Evolutionary conservation across 192 early-diverging fungal species (phyloP).

Genomic region (Gigaspora rosea): DNA sequence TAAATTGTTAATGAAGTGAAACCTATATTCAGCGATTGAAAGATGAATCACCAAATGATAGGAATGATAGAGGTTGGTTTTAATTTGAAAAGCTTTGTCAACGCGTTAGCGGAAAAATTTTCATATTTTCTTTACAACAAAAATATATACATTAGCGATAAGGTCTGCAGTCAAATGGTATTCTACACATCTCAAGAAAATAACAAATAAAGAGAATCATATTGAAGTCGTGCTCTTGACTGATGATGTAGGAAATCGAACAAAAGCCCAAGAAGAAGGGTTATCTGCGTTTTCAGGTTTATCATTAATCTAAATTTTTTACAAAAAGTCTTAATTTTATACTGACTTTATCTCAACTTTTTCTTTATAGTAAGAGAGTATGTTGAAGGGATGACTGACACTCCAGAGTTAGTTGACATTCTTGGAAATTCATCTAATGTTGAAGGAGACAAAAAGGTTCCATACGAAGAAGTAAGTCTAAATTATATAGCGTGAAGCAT

Average conservation of each 20-base stretch:
- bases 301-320: neutral
- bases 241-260: slow-evolving; percentile 87
- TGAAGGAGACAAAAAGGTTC: slow-evolving; percentile 53
- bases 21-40: slow-evolving; percentile 82
- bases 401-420: slow-evolving; percentile 93
- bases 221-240: slow-evolving; percentile 75
- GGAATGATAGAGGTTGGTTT: slow-evolving; percentile 81
- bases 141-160: slow-evolving; percentile 62
- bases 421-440: slow-evolving; percentile 53
- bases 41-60: slow-evolving; percentile 90
- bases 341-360: neutral
- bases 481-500: neutral
- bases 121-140: slow-evolving; percentile 10
- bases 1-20: slow-evolving; percentile 48
- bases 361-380: slow-evolving; percentile 69
- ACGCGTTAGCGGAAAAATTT: neutral
- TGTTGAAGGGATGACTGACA: slow-evolving; percentile 67
- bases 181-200: slow-evolving; percentile 60
- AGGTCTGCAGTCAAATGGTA: slow-evolving; percentile 88
- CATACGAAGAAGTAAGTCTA: slow-evolving; percentile 62
- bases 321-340: neutral
- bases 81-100: neutral
- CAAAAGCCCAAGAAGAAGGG: slow-evolving; percentile 63
- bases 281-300: slow-evolving; percentile 69
- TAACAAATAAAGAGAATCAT: slow-evolving; percentile 27